phyloP scores from a whole-genome alignment of 2,329 filamentous ascomycete genomes.

The Colletotrichum costaricense region DNA sequence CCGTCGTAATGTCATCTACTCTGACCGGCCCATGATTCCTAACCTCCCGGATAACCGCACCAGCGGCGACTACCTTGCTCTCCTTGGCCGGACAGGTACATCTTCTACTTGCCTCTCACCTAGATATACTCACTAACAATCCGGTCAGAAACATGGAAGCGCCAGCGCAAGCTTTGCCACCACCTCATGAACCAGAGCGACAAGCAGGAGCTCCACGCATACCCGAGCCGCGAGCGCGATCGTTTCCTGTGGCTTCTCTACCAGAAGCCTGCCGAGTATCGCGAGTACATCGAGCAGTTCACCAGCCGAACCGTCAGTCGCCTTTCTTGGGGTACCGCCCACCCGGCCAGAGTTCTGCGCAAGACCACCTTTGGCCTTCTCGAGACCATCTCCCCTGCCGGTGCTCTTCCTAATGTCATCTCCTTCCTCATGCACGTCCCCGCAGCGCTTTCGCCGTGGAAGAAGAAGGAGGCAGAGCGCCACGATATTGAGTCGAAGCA shows the following conservation, averaged over 20 bases:
- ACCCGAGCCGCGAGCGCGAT: constrained; percentile 57
- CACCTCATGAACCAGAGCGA: constrained; percentile 54
- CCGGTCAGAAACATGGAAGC: constrained; percentile 56
- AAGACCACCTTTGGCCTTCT: constrained; percentile 59
- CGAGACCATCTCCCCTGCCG: constrained; percentile 57
- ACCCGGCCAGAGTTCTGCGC: constrained; percentile 52
- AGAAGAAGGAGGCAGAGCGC: constrained; percentile 53
- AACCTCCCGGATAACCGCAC: constrained; percentile 60
- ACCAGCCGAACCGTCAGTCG: constrained; percentile 58
- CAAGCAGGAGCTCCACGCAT: constrained; percentile 51
- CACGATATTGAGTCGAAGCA: constrained; percentile 52
- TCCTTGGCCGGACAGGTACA: constrained; percentile 54
- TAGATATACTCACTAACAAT: neutral
- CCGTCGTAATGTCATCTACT: constrained; percentile 54
- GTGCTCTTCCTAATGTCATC: constrained; percentile 55
- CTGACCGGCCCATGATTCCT: constrained; percentile 58
- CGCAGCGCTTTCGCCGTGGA: constrained; percentile 54
- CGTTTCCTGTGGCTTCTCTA: constrained; percentile 56
- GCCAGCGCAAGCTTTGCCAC: constrained; percentile 58
- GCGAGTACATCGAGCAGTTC: constrained; percentile 59
- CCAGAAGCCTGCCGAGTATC: constrained; percentile 53
- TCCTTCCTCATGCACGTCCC: constrained; percentile 54
- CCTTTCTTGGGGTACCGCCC: constrained; percentile 57
- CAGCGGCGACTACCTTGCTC: constrained; percentile 58
- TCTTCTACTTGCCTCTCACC: neutral